Evolutionary conservation across 192 early-diverging fungal species (phyloP), one percentile per base, ranked within the genome.

Genomic region (Chytriomyces sp.): DNA sequence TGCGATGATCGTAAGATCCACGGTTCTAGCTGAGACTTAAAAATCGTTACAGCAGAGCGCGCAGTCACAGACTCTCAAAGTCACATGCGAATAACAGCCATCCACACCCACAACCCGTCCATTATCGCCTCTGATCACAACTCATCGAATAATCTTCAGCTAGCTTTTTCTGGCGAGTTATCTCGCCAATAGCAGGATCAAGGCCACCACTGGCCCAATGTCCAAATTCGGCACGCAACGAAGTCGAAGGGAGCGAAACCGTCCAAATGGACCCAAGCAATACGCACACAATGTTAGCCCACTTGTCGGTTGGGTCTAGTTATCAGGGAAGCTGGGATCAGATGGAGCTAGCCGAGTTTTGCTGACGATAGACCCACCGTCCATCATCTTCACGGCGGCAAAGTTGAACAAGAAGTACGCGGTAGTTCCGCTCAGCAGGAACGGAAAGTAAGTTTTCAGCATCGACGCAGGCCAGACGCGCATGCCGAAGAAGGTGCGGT

Each of bases 361-460:
- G 17, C 14, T n/a, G 14, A 49, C 44, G 44, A 49, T 49, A n/a
- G 14, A 14, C 44, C 67, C 71, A 84, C 83, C 77, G 78, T 79
- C 63, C 72, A 70, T 81, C 74, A 84, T 70, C 33, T 52, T 63
- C 40, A 75, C 78, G 74, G 78, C 80, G 44, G 74, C 78, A 52
- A 28, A 39, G 44, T 65, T 52, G 74, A 84, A 79, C 52, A 77
- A 58, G 65, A 77, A 81, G 80, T 56, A 81, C 28, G 60, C 57
- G 53, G 75, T 77, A 40, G 73, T 59, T 56, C 77, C 80, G n/a
- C 79, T 77, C 52, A 85, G 69, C 53, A 85, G 70, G 78, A 85
- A 85, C 7, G 84, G 84, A 61, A 75, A 80, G 77, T 85, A 85
- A 40, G 82, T 56, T 72, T 81, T 82, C 39, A 85, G 77, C 75